Percentiles rank a stretch among this genome's conserved stretches.
These are phyloP conservation scores for Thinopyrum elongatum DNA, from an alignment of 176 grass and related monocot genomes.

Conservation along the genomic window DNA sequence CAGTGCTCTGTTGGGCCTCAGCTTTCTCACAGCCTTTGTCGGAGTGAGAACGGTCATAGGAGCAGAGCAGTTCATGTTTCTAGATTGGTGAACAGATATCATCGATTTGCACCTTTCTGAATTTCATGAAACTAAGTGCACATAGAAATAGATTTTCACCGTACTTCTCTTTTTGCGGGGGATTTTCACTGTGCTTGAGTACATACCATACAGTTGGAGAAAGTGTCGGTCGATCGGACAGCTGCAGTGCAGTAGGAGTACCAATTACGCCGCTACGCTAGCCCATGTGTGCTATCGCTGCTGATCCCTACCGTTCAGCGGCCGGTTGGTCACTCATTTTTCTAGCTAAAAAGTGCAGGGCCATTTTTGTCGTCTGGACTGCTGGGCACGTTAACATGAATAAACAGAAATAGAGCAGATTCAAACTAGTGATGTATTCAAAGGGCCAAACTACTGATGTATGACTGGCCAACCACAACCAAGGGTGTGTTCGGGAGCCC, in stretches of 20 bases:
- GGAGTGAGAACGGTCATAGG: no score
- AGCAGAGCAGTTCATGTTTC: no score
- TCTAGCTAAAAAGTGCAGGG: neutral
- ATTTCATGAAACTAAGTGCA: no score
- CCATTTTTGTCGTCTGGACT: neutral
- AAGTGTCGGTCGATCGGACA: neutral
- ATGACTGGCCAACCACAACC: neutral
- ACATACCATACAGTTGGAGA: neutral
- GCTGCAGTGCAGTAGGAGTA: neutral
- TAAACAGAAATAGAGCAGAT: neutral
- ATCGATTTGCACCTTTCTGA: no score
- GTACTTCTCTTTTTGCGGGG: no score
- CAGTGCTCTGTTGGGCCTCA: neutral
- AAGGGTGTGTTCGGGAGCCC: no score
- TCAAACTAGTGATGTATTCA: neutral
- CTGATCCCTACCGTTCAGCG: neutral
- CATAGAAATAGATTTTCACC: no score
- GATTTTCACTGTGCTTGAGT: neutral
- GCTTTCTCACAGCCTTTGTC: neutral
- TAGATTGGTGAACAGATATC: no score
- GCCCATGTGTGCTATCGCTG: neutral
- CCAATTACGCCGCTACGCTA: neutral
- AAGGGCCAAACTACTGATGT: neutral
- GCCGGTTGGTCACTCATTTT: neutral
- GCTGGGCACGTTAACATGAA: neutral